Evolutionary conservation across 1,284 basidiomycete genomes (phyloP).

Genomic region (Trametes hirsuta): DNA sequence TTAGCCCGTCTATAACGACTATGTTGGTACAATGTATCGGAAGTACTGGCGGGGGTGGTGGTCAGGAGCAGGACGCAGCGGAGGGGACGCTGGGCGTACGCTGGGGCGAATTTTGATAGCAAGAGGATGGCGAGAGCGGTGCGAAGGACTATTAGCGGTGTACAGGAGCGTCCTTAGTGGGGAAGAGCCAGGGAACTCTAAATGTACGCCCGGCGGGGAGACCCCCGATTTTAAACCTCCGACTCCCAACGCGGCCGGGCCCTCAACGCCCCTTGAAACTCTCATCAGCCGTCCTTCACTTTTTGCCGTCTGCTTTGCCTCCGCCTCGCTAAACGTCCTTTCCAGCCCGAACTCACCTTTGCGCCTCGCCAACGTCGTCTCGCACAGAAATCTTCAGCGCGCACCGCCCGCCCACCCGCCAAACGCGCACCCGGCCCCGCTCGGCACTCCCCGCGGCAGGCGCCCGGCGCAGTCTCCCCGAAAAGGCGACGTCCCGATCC

Average conservation of each 20-base stretch:
- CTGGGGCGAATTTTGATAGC: conserved; percentile 36
- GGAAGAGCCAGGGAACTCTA: conserved; percentile 45
- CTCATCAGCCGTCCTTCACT: conserved; percentile 22
- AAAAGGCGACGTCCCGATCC: conserved; percentile 22
- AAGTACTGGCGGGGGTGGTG: conserved; percentile 38
- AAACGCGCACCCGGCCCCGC: neutral
- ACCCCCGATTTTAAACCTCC: conserved; percentile 51
- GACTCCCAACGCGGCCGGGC: conserved; percentile 30
- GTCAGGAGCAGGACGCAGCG: conserved; percentile 26
- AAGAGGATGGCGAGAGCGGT: conserved; percentile 39
- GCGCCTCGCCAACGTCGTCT: conserved; percentile 3
- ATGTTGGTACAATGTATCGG: conserved; percentile 69
- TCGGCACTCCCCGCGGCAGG: neutral
- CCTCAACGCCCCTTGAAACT: conserved; percentile 34
- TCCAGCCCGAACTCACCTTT: conserved; percentile 14
- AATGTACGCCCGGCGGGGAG: conserved; percentile 44
- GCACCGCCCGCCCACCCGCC: neutral
- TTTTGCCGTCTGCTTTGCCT: conserved; percentile 26
- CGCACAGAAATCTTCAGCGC: neutral
- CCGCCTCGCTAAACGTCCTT: conserved; percentile 12
- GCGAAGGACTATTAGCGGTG: conserved; percentile 44
- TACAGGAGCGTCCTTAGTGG: conserved; percentile 35
- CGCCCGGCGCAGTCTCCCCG: conserved; percentile 17
- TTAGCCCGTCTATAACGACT: conserved; percentile 78
- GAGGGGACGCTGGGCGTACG: conserved; percentile 28